Percentiles rank a stretch among this genome's conserved stretches.
Evolutionary conservation across 768 basidiomycete species (phyloP).

Genomic region (Hypholoma sublateritium): DNA sequence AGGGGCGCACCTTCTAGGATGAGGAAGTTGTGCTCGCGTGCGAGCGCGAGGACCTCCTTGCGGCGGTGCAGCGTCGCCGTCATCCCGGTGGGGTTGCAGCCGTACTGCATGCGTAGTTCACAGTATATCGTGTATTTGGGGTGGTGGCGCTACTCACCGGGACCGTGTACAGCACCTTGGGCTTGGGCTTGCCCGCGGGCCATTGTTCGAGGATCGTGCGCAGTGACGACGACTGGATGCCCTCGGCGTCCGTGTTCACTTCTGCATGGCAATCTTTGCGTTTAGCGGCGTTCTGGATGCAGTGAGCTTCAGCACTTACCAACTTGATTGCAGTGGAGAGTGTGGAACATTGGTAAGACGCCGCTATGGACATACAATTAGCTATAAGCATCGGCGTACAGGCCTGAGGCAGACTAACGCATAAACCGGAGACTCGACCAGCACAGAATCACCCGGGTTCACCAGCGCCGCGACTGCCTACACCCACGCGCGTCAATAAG

Average conservation of each 20-base stretch:
- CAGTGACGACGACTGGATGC: constrained; percentile 61
- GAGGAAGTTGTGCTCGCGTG: constrained; percentile 71
- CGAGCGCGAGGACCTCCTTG: constrained; percentile 68
- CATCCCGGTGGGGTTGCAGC: constrained; percentile 85
- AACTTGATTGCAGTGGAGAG: constrained; percentile 56
- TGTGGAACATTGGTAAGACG: constrained; percentile 60
- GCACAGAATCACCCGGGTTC: constrained; percentile 75
- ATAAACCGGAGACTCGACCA: constrained; percentile 84
- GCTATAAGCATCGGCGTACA: neutral
- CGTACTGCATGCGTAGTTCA: constrained; percentile 54
- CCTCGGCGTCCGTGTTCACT: constrained; percentile 74
- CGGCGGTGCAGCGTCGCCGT: constrained; percentile 72
- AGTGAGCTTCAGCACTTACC: constrained; percentile 35
- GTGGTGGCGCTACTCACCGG: constrained; percentile 44
- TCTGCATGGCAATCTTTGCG: constrained; percentile 41
- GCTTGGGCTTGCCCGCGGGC: constrained; percentile 69
- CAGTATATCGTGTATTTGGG: neutral
- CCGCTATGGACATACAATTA: constrained; percentile 40
- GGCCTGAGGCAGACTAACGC: constrained; percentile 41
- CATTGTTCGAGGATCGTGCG: constrained; percentile 69
- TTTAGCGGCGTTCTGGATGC: constrained; percentile 7
- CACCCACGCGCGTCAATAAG: neutral
- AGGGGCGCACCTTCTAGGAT: constrained; percentile 76
- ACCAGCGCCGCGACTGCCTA: constrained; percentile 73
- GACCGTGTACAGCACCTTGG: constrained; percentile 81